Evolutionary conservation across 2,329 filamentous ascomycete genomes (phyloP).

Genomic region (Aspergillus carbonarius): DNA sequence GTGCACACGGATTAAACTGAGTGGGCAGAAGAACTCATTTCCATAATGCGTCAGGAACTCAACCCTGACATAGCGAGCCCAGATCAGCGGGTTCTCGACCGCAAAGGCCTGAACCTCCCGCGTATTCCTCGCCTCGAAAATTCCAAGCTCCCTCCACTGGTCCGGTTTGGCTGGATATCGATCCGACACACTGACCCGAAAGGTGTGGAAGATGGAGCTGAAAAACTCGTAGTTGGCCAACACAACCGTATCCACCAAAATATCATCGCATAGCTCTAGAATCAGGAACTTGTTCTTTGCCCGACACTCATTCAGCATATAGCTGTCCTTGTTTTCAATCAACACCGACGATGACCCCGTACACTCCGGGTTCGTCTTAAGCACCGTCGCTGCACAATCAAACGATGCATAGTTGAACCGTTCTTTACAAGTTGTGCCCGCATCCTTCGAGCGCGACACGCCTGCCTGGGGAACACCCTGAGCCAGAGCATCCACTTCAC

Average conservation of each 20-base stretch:
- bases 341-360: constrained; percentile 87
- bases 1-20: constrained; percentile 87
- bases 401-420: constrained; percentile 97
- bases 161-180: constrained; percentile 89
- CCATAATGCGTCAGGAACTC: constrained; percentile 94
- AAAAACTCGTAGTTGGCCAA: constrained; percentile 99
- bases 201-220: constrained; percentile 90
- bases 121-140: constrained; percentile 87
- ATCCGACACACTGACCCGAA: constrained; percentile 89
- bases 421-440: constrained; percentile 96
- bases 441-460: constrained; percentile 77
- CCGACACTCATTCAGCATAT: constrained; percentile 92
- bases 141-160: constrained; percentile 85
- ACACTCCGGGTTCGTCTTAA: constrained; percentile 83
- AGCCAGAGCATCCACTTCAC: constrained; percentile 30
- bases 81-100: constrained; percentile 91
- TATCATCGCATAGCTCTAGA: constrained; percentile 84
- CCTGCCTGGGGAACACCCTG: constrained; percentile 52
- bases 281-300: constrained; percentile 89
- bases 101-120: constrained; percentile 93
- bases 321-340: constrained; percentile 96
- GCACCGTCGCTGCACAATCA: constrained; percentile 88
- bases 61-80: constrained; percentile 87
- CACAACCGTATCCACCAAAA: constrained; percentile 91
- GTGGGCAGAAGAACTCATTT: constrained; percentile 92